These are phyloP conservation scores for Lasiodiplodia gonubiensis DNA, from an alignment of 2,329 filamentous ascomycete species.

Conservation along the genomic window DNA sequence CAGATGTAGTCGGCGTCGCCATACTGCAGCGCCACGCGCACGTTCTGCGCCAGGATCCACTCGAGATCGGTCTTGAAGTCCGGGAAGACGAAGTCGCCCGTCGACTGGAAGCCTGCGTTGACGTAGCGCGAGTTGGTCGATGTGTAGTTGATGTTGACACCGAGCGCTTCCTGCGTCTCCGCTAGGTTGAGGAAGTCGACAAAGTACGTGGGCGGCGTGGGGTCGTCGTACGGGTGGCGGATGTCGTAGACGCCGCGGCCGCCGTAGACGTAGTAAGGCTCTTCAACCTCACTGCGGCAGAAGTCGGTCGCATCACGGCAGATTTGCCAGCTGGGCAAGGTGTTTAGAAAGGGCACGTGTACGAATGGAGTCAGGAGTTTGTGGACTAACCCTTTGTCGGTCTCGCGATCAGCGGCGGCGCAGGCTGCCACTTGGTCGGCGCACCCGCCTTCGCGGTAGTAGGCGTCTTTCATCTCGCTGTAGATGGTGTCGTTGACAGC, in stretches of 20 bases:
- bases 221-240: constrained; percentile 55
- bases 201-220: constrained; percentile 68
- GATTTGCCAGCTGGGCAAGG: constrained; percentile 38
- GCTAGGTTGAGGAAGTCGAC: constrained; percentile 64
- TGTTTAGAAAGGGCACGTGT: constrained; percentile 51
- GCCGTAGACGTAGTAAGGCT: constrained; percentile 36
- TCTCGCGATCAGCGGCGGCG: constrained; percentile 11
- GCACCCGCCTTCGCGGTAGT: constrained; percentile 56
- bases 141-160: constrained; percentile 67
- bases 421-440: constrained; percentile 56
- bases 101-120: constrained; percentile 57
- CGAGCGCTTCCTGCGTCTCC: constrained; percentile 63
- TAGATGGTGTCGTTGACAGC: constrained; percentile 55
- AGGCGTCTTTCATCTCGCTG: constrained; percentile 51
- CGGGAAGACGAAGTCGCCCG: constrained; percentile 64
- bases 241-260: constrained; percentile 62
- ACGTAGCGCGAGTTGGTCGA: constrained; percentile 54
- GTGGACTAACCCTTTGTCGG: constrained; percentile 2
- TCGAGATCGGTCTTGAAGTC: constrained; percentile 56
- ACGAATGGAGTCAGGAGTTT: neutral
- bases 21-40: constrained; percentile 45
- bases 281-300: constrained; percentile 44
- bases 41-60: constrained; percentile 48
- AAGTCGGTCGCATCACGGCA: constrained; percentile 42
- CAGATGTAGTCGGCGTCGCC: constrained; percentile 49